Conservation (phyloP, 768 basidiomycete species). For the Hydnomerulius pinastri region DNA sequence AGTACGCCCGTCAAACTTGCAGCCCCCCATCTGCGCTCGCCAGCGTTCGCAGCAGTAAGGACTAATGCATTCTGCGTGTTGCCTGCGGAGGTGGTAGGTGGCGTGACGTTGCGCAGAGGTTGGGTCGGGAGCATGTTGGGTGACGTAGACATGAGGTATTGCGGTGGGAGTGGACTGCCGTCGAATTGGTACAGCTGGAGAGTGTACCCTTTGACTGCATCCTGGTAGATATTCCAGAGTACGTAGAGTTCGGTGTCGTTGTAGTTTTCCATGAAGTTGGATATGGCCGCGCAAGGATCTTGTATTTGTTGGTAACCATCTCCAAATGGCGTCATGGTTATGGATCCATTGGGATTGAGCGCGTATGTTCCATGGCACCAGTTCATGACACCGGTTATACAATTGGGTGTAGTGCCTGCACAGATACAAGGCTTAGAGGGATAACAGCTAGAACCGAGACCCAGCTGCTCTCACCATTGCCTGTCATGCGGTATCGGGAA, state of each 20-base stretch:
- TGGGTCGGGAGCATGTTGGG: constrained; percentile 88
- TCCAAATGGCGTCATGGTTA: constrained; percentile 68
- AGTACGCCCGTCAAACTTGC: constrained; percentile 12
- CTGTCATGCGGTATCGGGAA: constrained; percentile 84
- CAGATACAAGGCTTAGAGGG: not conserved
- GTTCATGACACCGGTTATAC: constrained; percentile 84
- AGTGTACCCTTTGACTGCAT: constrained; percentile 59
- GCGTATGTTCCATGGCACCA: constrained; percentile 88
- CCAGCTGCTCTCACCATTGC: constrained; percentile 66
- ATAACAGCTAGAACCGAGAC: not conserved
- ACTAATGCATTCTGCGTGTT: constrained; percentile 17
- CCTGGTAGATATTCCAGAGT: constrained; percentile 73
- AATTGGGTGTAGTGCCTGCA: constrained; percentile 77
- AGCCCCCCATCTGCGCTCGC: constrained; percentile 23
- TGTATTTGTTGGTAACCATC: constrained; percentile 97
- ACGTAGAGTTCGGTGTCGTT: constrained; percentile 69
- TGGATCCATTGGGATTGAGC: constrained; percentile 75
- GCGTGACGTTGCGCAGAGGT: constrained; percentile 56
- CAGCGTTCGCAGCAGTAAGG: constrained; percentile 22
- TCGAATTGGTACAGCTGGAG: constrained; percentile 81
- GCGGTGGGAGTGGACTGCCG: constrained; percentile 72
- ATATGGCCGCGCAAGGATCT: constrained; percentile 86
- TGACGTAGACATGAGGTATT: constrained; percentile 62
- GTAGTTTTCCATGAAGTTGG: constrained; percentile 86
- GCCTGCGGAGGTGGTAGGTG: too few species aligned